Evolutionary conservation across 2,329 filamentous ascomycete genomes (phyloP).

Genomic region (Fusarium pseudograminearum): DNA sequence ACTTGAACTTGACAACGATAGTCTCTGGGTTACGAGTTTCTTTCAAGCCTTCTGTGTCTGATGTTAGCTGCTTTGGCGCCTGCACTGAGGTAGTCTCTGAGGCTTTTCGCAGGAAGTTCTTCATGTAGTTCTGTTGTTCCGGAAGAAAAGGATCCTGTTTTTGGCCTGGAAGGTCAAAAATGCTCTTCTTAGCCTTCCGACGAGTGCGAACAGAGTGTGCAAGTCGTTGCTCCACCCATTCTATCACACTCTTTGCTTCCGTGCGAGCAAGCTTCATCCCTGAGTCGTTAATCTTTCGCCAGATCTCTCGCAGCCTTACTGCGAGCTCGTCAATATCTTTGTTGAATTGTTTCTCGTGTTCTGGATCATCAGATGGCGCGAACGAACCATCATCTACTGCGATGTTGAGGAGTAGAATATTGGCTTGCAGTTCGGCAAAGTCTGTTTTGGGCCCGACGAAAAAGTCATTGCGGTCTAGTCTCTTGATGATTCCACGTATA

Average conservation of each 20-base stretch:
- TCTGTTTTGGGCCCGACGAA: constrained; percentile 68
- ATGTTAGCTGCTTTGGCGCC: constrained; percentile 3
- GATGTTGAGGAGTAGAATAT: constrained; percentile 77
- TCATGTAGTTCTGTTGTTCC: constrained; percentile 64
- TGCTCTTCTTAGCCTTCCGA: constrained; percentile 64
- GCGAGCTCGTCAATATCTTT: constrained; percentile 75
- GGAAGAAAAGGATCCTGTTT: constrained; percentile 56
- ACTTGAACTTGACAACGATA: constrained; percentile 41
- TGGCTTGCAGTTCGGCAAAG: constrained; percentile 75
- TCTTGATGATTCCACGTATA: constrained; percentile 59
- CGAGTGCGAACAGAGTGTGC: constrained; percentile 77
- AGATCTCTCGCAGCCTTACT: constrained; percentile 67
- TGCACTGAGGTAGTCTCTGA: constrained; percentile 5
- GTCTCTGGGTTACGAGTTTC: constrained; percentile 25
- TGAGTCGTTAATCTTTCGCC: constrained; percentile 76
- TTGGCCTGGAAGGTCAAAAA: constrained; percentile 58
- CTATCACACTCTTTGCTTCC: constrained; percentile 80
- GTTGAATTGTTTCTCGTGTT: constrained; percentile 70
- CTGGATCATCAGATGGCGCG: constrained; percentile 44
- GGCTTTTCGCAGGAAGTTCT: constrained; percentile 57
- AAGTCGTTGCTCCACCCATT: constrained; percentile 80
- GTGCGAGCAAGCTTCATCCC: constrained; percentile 79
- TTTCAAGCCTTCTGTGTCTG: constrained; percentile 5
- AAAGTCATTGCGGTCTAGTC: constrained; percentile 64
- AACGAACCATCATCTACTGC: constrained; percentile 73